phyloP scores from a whole-genome alignment of 2,329 filamentous ascomycete species.

The Dissoconium aciculare region DNA sequence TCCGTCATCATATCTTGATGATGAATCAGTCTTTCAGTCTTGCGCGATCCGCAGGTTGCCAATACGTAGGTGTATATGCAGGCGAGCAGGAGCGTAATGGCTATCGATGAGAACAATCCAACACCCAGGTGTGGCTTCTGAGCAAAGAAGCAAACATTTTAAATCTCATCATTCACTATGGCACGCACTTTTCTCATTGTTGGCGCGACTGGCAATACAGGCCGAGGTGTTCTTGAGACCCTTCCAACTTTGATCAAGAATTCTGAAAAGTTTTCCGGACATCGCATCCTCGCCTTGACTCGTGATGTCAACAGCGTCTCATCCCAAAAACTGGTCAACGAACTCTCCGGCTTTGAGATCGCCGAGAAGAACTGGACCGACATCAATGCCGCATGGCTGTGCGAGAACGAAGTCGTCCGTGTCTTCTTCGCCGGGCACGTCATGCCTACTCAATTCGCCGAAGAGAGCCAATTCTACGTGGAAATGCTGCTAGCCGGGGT shows the following conservation, averaged over 20 bases:
- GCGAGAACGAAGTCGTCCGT: conserved; percentile 22
- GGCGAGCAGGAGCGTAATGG: too few species aligned
- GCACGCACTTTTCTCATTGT: conserved; percentile 5
- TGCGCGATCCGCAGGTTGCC: too few species aligned
- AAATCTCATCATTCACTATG: too few species aligned
- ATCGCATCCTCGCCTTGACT: conserved; percentile 23
- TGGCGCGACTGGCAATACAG: conserved; percentile 6
- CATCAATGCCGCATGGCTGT: conserved; percentile 30
- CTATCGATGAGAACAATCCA: too few species aligned
- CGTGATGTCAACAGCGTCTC: conserved; percentile 15
- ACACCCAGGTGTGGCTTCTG: too few species aligned
- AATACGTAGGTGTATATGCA: too few species aligned
- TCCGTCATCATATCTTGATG: too few species aligned
- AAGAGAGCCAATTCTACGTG: conserved; percentile 27
- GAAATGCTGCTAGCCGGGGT: conserved; percentile 25
- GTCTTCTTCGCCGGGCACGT: conserved; percentile 30
- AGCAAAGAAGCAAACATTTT: too few species aligned
- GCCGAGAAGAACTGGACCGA: conserved; percentile 26
- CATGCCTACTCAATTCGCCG: conserved; percentile 26
- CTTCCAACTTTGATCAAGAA: conserved; percentile 1
- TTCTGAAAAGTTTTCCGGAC: conserved; percentile 2
- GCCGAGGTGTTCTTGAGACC: conserved; percentile 2
- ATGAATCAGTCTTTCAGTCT: too few species aligned
- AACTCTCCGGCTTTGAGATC: conserved; percentile 26
- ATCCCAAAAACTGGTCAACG: conserved; percentile 21